Evolutionary conservation across 768 basidiomycete genomes (phyloP), one percentile per base, ranked within the genome.

Genomic region (Leccinum rimulosum): DNA sequence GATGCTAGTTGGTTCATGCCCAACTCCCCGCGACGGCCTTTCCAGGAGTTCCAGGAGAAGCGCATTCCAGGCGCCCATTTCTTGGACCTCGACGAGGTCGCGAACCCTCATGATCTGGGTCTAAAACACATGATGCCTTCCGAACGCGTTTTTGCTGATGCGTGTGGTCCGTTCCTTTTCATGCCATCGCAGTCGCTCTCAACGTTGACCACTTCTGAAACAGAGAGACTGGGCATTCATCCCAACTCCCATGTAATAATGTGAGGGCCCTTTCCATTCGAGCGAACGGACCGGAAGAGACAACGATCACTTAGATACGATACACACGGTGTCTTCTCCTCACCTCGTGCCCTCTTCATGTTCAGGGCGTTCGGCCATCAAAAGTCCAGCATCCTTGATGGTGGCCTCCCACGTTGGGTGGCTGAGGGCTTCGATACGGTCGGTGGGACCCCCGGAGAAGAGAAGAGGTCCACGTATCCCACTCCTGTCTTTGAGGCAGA

Each of bases 1-100:
- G 96, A 98, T 68, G 85, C 87, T 25, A 87, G 85, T 52, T 98
- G 95, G 96, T 88, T 91, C 72, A 97, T 98, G 96, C 96, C 95
- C 53, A 90, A 87, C 72, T 82, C 88, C 35, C 78, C 86, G 2
- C 84, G 95, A 56, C 84, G 84, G 53, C 80, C 89, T 2, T 72
- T 73, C n/a, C 73, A 82, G 31, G 95, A 96, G 73, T 95, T 86
- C 63, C 69, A 78, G 22, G 70, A 76, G 28, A 86, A 83, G 61
- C 82, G 87, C 35, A 82, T 97, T 35, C 89, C 89, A 5, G 79
- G 81, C 11, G 85, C 93, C 1, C 82, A 81, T 54, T 91, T 86
- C 67, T 80, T 94, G 63, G 89, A 94, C 69, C 77, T 95, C 27
- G 95, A 97, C 72, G 78, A 84, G 54, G 88, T 93, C 28, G 84